phyloP scores from a whole-genome alignment of 108 stramenopile species.

The Poteriospumella lacustris region DNA sequence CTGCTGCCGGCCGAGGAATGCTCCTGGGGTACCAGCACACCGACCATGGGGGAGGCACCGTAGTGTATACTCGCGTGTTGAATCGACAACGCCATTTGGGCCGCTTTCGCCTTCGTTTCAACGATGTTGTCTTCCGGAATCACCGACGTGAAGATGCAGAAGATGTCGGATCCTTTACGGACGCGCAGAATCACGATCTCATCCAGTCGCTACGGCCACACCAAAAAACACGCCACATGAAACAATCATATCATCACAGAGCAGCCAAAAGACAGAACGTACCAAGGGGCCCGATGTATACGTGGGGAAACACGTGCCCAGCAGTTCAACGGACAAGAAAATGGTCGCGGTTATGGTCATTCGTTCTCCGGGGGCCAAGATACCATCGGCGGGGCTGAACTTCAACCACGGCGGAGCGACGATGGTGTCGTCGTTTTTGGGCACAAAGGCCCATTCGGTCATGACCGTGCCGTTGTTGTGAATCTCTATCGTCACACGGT shows the following conservation, averaged over 20 bases:
- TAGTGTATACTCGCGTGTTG: no score
- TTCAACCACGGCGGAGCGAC: neutral
- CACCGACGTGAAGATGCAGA: no score
- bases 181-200: constrained; percentile 15
- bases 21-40: no score
- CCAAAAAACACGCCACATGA: neutral
- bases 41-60: no score
- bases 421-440: neutral
- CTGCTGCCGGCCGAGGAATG: no score
- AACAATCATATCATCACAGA: neutral
- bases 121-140: no score
- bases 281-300: neutral
- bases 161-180: constrained; percentile 6
- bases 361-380: constrained; percentile 1
- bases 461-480: constrained; percentile 4
- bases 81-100: no score
- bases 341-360: neutral
- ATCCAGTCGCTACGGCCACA: neutral
- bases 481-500: neutral
- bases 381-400: neutral
- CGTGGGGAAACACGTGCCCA: neutral
- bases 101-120: no score
- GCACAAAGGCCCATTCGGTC: constrained; percentile 25
- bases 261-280: neutral
- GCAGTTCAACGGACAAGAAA: neutral